phyloP scores from a whole-genome alignment of 2,329 filamentous ascomycete genomes.

The Chaetomium olivaceum region DNA sequence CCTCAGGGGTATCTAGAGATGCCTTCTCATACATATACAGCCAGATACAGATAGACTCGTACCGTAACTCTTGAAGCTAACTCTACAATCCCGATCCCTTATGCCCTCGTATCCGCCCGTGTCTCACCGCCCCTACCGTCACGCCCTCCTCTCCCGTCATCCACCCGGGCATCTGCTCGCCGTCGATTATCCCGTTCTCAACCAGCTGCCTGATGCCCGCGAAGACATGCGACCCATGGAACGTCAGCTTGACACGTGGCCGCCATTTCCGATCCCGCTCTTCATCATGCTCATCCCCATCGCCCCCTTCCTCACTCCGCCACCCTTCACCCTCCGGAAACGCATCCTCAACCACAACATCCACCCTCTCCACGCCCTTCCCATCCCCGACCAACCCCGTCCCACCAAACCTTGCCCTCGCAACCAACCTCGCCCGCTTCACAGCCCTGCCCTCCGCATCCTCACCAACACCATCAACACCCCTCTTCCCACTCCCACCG shows the following conservation, averaged over 20 bases:
- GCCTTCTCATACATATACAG: conserved; percentile 2
- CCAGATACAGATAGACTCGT: not conserved
- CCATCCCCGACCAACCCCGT: conserved; percentile 57
- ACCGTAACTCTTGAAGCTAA: not conserved
- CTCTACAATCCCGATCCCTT: conserved; percentile 55
- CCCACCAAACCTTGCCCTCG: conserved; percentile 70
- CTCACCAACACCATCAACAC: conserved; percentile 23
- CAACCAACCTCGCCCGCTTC: conserved; percentile 63
- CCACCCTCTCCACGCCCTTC: conserved; percentile 61
- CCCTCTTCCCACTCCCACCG: conserved; percentile 36
- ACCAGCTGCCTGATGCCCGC: conserved; percentile 76
- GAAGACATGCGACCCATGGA: conserved; percentile 78
- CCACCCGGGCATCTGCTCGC: conserved; percentile 81
- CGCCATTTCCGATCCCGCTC: conserved; percentile 46
- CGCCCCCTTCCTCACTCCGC: conserved; percentile 20
- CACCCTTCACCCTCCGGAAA: conserved; percentile 44
- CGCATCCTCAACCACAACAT: conserved; percentile 59
- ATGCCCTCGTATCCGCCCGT: conserved; percentile 63
- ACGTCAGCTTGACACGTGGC: conserved; percentile 65
- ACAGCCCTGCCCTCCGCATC: conserved; percentile 37
- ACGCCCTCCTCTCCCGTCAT: conserved; percentile 86
- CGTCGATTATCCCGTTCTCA: conserved; percentile 73
- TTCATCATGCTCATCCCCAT: conserved; percentile 37
- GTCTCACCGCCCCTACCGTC: conserved; percentile 67
- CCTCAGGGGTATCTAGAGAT: not conserved